Base-by-base conservation (phyloP, 2,329 filamentous ascomycete genomes). In the Paecilomyces formosus region DNA sequence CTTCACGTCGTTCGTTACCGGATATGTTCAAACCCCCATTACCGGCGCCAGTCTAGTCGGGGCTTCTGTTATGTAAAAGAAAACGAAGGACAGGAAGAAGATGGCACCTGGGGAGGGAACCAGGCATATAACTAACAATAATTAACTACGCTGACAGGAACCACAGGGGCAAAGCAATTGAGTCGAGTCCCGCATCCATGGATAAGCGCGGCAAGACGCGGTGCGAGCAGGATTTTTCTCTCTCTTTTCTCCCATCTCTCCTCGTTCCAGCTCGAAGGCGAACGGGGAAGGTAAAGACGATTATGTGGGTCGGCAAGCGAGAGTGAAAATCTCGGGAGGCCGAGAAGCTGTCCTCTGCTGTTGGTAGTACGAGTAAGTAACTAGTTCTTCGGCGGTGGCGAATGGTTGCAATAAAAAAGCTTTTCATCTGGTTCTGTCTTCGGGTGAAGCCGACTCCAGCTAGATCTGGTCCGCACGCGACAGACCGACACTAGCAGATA, bases 291-390 rank as follows among this genome's bases (percentile, higher is more conserved):
- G 49, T 33, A 56, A 55, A 55, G 22, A 24, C 22, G 33, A 28
- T 57, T 18, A 50, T 55, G 30, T 61, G 39, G 39, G 39, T 45
- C 39, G 8, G 15, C 8, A 31, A 30, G 8, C 4, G 8, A 30
- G 8, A 30, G 30, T 58, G 50, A 67, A 60, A 35, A 68, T 61
- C 53, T 66, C 63, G 55, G 68, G 62, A 45, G 68, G 60, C 33
- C 50, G 50, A 52, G 8, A 28, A 52, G 12, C 3, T 24, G 49
- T 22, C 6, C 24, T 26, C 24, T 26, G 45, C 45, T 50, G 45
- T 31, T 31, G 8, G 30, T 31, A 12, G n/a, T n/a, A n/a, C n/a
- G n/a, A n/a, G n/a, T n/a, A n/a, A n/a, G n/a, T n/a, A n/a, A n/a
- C n/a, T 7, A 31, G 30, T 31, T 11, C 11, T 31, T 45, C 39